Conservation (phyloP, 2,329 filamentous ascomycete species). For the Scytalidium sp. region DNA sequence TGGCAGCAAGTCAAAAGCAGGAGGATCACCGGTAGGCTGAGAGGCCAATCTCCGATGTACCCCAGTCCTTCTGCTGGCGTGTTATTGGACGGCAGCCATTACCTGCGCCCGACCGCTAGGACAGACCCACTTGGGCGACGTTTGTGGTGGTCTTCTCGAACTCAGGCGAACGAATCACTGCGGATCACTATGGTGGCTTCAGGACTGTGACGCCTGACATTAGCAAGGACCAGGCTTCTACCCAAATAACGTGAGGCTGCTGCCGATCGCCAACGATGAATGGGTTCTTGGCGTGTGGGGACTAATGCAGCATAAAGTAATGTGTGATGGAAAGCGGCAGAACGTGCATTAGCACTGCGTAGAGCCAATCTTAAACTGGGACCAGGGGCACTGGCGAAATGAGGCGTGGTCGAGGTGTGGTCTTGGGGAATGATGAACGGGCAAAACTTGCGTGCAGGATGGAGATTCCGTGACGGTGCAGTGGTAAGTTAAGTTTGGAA, state of each 20-base stretch:
- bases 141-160: background rate
- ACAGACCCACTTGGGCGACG: constrained; percentile 4
- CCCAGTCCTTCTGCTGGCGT: constrained; percentile 9
- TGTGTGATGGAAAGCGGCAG: background rate
- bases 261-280: background rate
- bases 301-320: background rate
- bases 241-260: background rate
- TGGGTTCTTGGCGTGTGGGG: background rate
- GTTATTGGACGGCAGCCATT: constrained; percentile 11
- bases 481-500: background rate
- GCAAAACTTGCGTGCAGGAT: background rate
- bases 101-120: constrained; percentile 12
- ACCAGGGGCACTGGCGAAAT: background rate
- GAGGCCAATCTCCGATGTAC: constrained; percentile 25
- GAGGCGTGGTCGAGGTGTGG: background rate
- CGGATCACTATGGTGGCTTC: background rate
- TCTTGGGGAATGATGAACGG: background rate
- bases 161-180: background rate
- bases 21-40: constrained; percentile 17
- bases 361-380: background rate
- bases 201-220: background rate
- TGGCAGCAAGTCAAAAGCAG: constrained; percentile 12
- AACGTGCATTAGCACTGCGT: background rate
- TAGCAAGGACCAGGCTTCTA: background rate
- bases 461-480: background rate